phyloP scores from a whole-genome alignment of 2,329 filamentous ascomycete genomes.

The Nigrograna mackinnonii region DNA sequence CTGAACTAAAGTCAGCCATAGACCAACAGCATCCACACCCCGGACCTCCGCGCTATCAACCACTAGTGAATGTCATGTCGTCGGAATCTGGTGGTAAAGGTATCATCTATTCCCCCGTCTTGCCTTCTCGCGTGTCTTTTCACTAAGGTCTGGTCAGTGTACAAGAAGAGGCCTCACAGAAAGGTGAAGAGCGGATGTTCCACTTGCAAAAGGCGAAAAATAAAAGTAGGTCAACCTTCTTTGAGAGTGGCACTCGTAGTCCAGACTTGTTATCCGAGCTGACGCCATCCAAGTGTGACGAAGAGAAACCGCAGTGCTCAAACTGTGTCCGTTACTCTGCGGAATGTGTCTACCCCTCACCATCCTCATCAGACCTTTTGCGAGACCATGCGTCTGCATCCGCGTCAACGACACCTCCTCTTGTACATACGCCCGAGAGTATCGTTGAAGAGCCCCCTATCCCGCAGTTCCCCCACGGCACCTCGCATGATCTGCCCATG shows the following conservation, averaged over 20 bases:
- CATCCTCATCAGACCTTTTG: neutral
- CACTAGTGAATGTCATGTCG: too few relatives aligned
- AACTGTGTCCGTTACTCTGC: conserved; percentile 18
- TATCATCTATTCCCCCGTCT: too few relatives aligned
- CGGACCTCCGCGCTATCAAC: too few relatives aligned
- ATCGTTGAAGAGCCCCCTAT: conserved; percentile 7
- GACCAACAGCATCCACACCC: too few relatives aligned
- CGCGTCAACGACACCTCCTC: conserved; percentile 6
- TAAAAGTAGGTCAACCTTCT: conserved; percentile 11
- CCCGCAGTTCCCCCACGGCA: neutral
- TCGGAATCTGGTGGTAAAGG: too few relatives aligned
- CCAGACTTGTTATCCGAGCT: neutral
- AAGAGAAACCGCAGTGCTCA: conserved; percentile 18
- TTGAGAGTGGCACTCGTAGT: neutral
- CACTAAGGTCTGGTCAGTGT: too few relatives aligned
- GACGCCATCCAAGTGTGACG: conserved; percentile 13
- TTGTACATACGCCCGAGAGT: conserved; percentile 9
- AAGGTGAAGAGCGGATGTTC: conserved; percentile 17
- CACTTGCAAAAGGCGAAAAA: conserved; percentile 15
- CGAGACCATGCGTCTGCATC: conserved; percentile 4
- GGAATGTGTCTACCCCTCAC: conserved; percentile 18
- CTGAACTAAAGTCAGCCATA: too few relatives aligned
- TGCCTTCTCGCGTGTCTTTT: too few relatives aligned
- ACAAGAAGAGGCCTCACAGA: conserved; percentile 16
- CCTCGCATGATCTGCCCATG: conserved; percentile 8